These are phyloP conservation scores for Aspergillus sp. DNA, from an alignment of 2,329 filamentous ascomycete genomes.

Conservation along the genomic window DNA sequence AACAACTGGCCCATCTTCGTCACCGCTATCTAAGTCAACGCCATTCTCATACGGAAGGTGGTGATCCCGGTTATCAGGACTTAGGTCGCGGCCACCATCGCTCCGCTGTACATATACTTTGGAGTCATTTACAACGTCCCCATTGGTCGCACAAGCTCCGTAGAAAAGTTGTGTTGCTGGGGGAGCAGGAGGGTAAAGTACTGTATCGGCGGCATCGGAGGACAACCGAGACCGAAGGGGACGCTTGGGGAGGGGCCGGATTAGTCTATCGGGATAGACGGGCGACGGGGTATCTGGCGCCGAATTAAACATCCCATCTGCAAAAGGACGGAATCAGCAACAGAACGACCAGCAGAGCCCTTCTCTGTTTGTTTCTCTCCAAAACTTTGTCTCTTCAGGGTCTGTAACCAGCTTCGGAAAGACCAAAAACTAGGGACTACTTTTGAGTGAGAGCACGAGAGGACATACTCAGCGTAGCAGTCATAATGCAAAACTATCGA, in stretches of 20 bases:
- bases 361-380: slow-evolving; percentile 3
- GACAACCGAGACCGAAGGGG: slow-evolving; percentile 84
- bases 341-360: slow-evolving; percentile 29
- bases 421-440: slow-evolving; percentile 16
- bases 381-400: slow-evolving; percentile 2
- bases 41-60: slow-evolving; percentile 55
- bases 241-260: slow-evolving; percentile 86
- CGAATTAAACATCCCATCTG: slow-evolving; percentile 52
- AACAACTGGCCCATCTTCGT: slow-evolving; percentile 54
- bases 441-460: slow-evolving; percentile 19
- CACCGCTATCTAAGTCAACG: slow-evolving; percentile 60
- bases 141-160: slow-evolving; percentile 62
- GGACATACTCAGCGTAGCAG: slow-evolving; percentile 46
- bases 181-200: slow-evolving; percentile 76
- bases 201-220: slow-evolving; percentile 76
- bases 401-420: slow-evolving; percentile 12
- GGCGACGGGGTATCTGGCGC: slow-evolving; percentile 72
- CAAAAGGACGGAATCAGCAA: slow-evolving; percentile 39
- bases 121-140: slow-evolving; percentile 51
- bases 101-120: slow-evolving; percentile 49
- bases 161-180: slow-evolving; percentile 73
- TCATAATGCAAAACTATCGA: slow-evolving; percentile 37
- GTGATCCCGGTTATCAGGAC: slow-evolving; percentile 38
- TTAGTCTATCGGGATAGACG: slow-evolving; percentile 84
- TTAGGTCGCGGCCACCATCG: slow-evolving; percentile 37